Conservation (phyloP, 257 asterid genomes). For the Rhazya stricta region DNA sequence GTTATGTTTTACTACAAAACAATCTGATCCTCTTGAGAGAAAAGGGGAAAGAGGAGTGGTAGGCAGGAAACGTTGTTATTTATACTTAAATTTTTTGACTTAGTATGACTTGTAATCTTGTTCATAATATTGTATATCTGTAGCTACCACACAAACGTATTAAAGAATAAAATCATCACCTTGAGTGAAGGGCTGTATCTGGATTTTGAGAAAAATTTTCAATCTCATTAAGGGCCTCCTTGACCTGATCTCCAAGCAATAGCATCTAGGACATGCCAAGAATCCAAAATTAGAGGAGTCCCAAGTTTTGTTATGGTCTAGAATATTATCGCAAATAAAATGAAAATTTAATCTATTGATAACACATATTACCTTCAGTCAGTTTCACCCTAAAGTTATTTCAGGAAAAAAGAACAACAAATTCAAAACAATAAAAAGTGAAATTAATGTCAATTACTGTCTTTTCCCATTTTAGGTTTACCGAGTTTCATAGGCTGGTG, state of each 20-base stretch:
- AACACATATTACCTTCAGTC: neutral
- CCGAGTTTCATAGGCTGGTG: neutral
- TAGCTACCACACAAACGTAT: neutral
- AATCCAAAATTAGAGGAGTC: neutral
- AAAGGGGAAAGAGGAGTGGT: neutral
- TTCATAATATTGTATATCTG: neutral
- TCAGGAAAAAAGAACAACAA: neutral
- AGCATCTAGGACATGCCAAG: conserved; percentile 44
- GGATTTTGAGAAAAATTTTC: conserved; percentile 37
- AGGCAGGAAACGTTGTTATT: neutral
- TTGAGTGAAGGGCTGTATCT: conserved; percentile 45
- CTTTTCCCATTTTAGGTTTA: neutral
- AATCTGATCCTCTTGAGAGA: neutral
- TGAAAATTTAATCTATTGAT: neutral
- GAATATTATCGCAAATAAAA: neutral
- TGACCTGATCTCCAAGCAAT: conserved; percentile 82
- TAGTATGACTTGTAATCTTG: neutral
- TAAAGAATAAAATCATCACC: conserved; percentile 37
- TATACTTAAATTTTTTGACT: neutral
- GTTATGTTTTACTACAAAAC: too few species aligned
- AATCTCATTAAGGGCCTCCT: conserved; percentile 69
- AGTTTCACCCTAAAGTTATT: neutral
- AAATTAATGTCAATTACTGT: neutral
- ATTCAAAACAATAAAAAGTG: neutral
- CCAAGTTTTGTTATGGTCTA: neutral